phyloP scores from a whole-genome alignment of 148 eudicot species.

The Silene uniflora region DNA sequence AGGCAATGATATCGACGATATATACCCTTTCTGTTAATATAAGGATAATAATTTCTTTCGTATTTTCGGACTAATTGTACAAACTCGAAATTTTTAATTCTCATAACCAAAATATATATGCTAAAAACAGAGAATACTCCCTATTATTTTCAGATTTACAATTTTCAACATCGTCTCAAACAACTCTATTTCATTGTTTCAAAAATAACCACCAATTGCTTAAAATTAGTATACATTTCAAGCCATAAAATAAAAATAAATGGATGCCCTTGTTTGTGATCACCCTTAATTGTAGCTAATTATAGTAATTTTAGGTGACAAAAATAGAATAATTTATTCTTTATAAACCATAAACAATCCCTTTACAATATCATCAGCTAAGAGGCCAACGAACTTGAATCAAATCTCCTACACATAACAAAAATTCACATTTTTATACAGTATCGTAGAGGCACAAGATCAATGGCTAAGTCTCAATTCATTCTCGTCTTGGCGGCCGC shows the following conservation, averaged over 20 bases:
- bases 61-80: too few relatives aligned
- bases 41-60: too few relatives aligned
- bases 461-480: conserved; percentile 20
- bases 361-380: conserved; percentile 2
- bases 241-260: neutral
- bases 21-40: too few relatives aligned
- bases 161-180: too few relatives aligned
- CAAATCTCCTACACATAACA: neutral
- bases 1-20: too few relatives aligned
- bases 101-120: too few relatives aligned
- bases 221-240: neutral
- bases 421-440: neutral
- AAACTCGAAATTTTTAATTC: too few relatives aligned
- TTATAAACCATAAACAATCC: conserved; percentile 15
- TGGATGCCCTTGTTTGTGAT: conserved; percentile 10
- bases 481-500: conserved; percentile 8
- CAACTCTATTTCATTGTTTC: too few relatives aligned
- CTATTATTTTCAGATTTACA: too few relatives aligned
- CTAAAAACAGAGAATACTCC: too few relatives aligned
- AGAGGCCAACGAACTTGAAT: neutral
- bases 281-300: conserved; percentile 23
- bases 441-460: neutral
- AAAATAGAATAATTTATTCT: neutral
- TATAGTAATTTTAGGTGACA: neutral
- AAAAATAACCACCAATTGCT: neutral